Conservation (phyloP, 352 stramenopile species). For the Pythium brachiatum region DNA sequence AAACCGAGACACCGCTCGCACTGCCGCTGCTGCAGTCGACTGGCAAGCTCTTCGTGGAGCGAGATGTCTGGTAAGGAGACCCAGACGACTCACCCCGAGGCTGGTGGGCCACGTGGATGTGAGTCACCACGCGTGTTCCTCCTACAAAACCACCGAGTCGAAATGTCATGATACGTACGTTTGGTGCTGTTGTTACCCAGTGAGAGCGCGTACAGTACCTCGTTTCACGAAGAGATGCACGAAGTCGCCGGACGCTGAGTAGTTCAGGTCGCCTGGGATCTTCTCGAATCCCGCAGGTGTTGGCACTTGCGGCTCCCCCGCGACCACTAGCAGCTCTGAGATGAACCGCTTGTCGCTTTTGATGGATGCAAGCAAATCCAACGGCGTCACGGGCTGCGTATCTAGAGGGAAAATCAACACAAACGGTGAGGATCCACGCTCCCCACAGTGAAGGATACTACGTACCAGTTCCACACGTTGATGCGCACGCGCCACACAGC, state of each 20-base stretch:
- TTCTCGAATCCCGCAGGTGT: slow-evolving; percentile 53
- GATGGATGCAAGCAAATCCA: slow-evolving; percentile 42
- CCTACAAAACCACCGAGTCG: slow-evolving; percentile 1
- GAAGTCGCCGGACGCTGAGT: slow-evolving; percentile 58
- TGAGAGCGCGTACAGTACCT: slow-evolving; percentile 30
- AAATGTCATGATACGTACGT: no score
- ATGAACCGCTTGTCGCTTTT: slow-evolving; percentile 47
- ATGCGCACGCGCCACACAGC: slow-evolving; percentile 61
- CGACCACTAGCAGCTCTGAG: slow-evolving; percentile 57
- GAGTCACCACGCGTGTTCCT: slow-evolving; percentile 1
- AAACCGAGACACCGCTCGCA: slow-evolving; percentile 26
- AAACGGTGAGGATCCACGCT: neutral
- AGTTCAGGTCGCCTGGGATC: slow-evolving; percentile 58
- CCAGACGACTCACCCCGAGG: neutral
- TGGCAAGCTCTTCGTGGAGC: neutral
- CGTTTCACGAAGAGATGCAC: slow-evolving; percentile 72
- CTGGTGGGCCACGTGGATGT: slow-evolving; percentile 6
- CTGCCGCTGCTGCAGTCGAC: slow-evolving; percentile 36
- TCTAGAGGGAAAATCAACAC: slow-evolving; percentile 18
- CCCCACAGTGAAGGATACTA: neutral
- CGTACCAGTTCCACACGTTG: slow-evolving; percentile 64
- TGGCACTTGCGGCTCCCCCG: slow-evolving; percentile 48
- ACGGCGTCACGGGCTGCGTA: slow-evolving; percentile 36
- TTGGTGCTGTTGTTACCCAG: no score
- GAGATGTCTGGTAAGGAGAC: neutral